phyloP scores from a whole-genome alignment of 2,329 filamentous ascomycete genomes.

The Amylocarpus encephaloides region DNA sequence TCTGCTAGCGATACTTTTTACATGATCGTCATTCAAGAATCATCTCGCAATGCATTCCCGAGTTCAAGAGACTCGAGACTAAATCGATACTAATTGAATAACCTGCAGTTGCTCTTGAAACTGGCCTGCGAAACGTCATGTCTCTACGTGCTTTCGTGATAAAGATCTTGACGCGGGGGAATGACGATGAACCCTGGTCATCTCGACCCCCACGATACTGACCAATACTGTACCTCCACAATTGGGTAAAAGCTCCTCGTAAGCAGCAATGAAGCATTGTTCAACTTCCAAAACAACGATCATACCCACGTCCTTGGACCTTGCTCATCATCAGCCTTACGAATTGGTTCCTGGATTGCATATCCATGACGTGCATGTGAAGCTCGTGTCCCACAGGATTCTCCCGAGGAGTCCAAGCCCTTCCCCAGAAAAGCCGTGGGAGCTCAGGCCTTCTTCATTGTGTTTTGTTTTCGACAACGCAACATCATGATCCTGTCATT shows the following conservation, averaged over 20 bases:
- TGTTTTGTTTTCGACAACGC: not conserved
- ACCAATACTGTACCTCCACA: not conserved
- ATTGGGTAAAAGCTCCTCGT: not conserved
- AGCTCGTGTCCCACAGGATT: slow-evolving; percentile 3
- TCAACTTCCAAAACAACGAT: not conserved
- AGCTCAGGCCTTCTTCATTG: not conserved
- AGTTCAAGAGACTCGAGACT: slow-evolving; percentile 12
- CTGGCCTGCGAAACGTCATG: not conserved
- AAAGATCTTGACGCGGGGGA: not conserved
- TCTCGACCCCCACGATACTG: not conserved
- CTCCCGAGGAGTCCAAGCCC: slow-evolving; percentile 5
- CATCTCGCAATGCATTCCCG: slow-evolving; percentile 18
- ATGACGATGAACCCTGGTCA: not conserved
- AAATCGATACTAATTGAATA: slow-evolving; percentile 18
- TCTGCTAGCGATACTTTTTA: slow-evolving; percentile 21
- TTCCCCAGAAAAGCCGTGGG: not conserved
- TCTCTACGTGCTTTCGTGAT: slow-evolving; percentile 5
- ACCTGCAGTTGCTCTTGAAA: not conserved
- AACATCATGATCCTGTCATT: slow-evolving; percentile 13
- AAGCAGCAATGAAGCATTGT: slow-evolving; percentile 1
- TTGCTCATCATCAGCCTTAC: slow-evolving; percentile 15
- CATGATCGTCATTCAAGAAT: slow-evolving; percentile 10
- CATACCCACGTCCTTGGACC: not conserved
- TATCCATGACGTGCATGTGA: slow-evolving; percentile 13
- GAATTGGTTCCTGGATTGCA: slow-evolving; percentile 1